Evolutionary conservation across 805 yeast species (phyloP).

Genomic region (Ogataea henricii): DNA sequence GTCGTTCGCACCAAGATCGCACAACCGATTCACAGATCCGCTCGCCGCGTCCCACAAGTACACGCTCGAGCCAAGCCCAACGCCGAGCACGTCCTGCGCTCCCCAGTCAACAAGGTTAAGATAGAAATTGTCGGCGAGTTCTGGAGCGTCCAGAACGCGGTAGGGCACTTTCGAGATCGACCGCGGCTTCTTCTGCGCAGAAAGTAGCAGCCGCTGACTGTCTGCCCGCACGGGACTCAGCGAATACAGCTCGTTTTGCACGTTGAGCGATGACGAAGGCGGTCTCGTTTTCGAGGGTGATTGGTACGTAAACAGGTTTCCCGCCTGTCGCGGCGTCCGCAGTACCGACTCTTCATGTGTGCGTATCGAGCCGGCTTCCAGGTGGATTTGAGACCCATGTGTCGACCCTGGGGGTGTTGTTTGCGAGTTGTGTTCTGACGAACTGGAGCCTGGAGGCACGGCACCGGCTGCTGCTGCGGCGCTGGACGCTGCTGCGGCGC

Average conservation of each 20-base stretch:
- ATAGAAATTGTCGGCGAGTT: conserved; percentile 90
- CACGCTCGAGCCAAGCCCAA: conserved; percentile 84
- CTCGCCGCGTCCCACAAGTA: conserved; percentile 89
- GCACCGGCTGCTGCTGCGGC: conserved; percentile 6
- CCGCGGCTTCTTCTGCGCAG: conserved; percentile 80
- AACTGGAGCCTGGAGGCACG: not conserved
- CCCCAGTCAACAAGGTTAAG: conserved; percentile 96
- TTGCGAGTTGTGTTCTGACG: conserved; percentile 17
- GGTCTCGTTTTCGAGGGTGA: conserved; percentile 69
- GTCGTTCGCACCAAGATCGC: conserved; percentile 69
- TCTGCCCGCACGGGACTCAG: conserved; percentile 88
- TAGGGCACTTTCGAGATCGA: conserved; percentile 84
- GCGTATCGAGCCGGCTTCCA: conserved; percentile 14
- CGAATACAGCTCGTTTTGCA: conserved; percentile 76
- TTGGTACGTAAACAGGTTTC: conserved; percentile 73
- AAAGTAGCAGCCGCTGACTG: conserved; percentile 72
- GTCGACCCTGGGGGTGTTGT: conserved; percentile 33
- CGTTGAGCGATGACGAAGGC: conserved; percentile 55
- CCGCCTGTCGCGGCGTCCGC: conserved; percentile 38
- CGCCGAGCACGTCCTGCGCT: conserved; percentile 81
- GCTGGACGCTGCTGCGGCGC: conserved; percentile 14
- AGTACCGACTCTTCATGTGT: conserved; percentile 23
- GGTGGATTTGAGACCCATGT: conserved; percentile 19
- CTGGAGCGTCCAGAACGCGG: conserved; percentile 94
- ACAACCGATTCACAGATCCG: conserved; percentile 78